phyloP scores from a whole-genome alignment of 345 rosid genomes.

The Rubroshorea leprosula region DNA sequence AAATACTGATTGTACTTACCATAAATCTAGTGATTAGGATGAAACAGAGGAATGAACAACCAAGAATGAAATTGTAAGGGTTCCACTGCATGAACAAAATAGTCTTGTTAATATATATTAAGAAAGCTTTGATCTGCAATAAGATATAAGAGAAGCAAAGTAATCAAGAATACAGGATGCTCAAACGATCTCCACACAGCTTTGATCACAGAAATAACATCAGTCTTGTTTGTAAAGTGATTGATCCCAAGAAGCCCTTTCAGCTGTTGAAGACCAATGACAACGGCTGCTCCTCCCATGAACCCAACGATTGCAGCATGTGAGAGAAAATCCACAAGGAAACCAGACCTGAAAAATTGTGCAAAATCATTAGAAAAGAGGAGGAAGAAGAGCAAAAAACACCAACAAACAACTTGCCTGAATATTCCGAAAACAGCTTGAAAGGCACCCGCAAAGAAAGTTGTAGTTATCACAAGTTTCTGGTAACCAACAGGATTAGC shows the following conservation, averaged over 20 bases:
- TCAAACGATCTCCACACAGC: constrained; percentile 64
- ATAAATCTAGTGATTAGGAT: constrained; percentile 58
- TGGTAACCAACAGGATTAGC: constrained; percentile 55
- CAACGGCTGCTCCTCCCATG: constrained; percentile 89
- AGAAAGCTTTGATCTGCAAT: not conserved
- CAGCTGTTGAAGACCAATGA: constrained; percentile 87
- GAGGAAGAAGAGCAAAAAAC: not conserved
- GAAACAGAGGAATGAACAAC: constrained; percentile 54
- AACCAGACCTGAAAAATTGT: constrained; percentile 53
- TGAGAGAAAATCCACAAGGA: constrained; percentile 82
- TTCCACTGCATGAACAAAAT: constrained; percentile 44
- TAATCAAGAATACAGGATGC: constrained; percentile 43
- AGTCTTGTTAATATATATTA: not conserved
- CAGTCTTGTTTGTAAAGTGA: constrained; percentile 76
- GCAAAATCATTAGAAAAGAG: not conserved
- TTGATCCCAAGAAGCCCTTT: constrained; percentile 73
- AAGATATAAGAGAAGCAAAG: constrained; percentile 2
- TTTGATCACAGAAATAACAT: constrained; percentile 61
- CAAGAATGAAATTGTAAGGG: constrained; percentile 45
- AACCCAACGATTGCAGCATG: constrained; percentile 92
- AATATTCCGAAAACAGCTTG: constrained; percentile 77
- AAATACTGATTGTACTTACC: constrained; percentile 35
- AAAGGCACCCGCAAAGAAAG: constrained; percentile 79
- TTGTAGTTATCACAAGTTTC: constrained; percentile 61
- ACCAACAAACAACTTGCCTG: constrained; percentile 31